Percentiles rank a stretch among this genome's conserved stretches.
These are phyloP conservation scores for Boletus edulis DNA, from an alignment of 768 basidiomycete species.

Conservation along the genomic window DNA sequence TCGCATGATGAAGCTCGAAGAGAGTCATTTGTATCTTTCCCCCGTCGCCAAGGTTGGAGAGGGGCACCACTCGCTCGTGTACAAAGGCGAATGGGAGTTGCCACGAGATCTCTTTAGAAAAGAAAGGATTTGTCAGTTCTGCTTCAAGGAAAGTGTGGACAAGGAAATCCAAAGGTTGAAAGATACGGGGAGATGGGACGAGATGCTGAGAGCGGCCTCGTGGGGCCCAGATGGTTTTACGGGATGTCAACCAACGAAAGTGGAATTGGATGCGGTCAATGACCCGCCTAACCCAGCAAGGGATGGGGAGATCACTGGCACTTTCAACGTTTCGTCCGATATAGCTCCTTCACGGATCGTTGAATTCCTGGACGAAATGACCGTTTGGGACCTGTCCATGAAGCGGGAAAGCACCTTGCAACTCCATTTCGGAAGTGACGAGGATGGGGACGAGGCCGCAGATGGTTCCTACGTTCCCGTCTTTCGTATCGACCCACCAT, in stretches of 20 bases:
- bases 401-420: background rate
- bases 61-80: conserved; percentile 55
- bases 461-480: background rate
- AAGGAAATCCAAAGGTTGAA: conserved; percentile 23
- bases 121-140: conserved; percentile 37
- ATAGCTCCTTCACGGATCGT: background rate
- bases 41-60: conserved; percentile 35
- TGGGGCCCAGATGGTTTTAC: conserved; percentile 12
- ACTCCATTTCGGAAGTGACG: background rate
- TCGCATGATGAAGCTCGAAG: conserved; percentile 24
- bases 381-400: background rate
- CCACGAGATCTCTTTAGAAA: conserved; percentile 40
- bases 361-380: background rate
- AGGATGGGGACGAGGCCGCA: background rate
- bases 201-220: conserved; percentile 9
- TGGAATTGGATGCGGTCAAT: background rate
- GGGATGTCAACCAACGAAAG: background rate
- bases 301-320: conserved; percentile 17
- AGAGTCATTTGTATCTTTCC: conserved; percentile 51
- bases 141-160: conserved; percentile 34
- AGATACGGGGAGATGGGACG: conserved; percentile 20
- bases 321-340: background rate
- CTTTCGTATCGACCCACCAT: conserved; percentile 15
- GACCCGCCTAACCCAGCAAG: background rate
- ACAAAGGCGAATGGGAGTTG: conserved; percentile 50